Evolutionary conservation across 2,329 filamentous ascomycete genomes (phyloP).

Genomic region (Dactylonectria macrodidyma): DNA sequence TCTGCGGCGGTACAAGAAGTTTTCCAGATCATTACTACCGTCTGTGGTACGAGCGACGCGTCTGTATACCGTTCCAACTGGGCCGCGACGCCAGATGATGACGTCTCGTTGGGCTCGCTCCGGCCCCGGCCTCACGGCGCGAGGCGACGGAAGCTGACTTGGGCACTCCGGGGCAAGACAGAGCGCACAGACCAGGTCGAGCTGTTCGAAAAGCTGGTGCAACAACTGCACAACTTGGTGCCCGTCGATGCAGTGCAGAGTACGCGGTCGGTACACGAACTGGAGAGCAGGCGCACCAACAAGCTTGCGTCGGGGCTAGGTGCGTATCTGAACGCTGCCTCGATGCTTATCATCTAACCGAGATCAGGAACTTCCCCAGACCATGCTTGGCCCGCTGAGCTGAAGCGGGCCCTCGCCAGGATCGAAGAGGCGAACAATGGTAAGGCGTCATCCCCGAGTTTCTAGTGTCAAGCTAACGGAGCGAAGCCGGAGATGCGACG

Average conservation of each 20-base stretch:
- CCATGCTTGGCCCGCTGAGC: conserved; percentile 4
- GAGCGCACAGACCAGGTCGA: conserved; percentile 15
- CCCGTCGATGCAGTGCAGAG: conserved; percentile 11
- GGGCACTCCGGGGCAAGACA: conserved; percentile 17
- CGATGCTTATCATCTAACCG: background rate
- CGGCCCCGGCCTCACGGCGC: background rate
- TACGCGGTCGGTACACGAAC: conserved; percentile 7
- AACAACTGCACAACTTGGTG: conserved; percentile 19
- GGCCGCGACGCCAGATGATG: background rate
- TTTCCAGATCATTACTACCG: background rate
- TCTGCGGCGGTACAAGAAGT: background rate
- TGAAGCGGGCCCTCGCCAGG: conserved; percentile 1
- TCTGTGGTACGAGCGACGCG: background rate
- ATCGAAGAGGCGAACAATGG: conserved; percentile 2
- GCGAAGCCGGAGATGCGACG: conserved; percentile 6
- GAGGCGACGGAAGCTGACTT: conserved; percentile 10
- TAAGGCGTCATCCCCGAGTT: background rate
- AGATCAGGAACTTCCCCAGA: conserved; percentile 6
- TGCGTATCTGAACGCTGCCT: conserved; percentile 13
- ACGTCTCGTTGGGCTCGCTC: background rate
- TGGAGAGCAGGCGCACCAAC: background rate
- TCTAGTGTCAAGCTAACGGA: background rate
- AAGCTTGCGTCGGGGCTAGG: conserved; percentile 4
- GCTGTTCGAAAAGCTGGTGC: conserved; percentile 18
- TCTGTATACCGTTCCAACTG: background rate